phyloP scores from a whole-genome alignment of 768 basidiomycete genomes.

The Termitomyces sp. region DNA sequence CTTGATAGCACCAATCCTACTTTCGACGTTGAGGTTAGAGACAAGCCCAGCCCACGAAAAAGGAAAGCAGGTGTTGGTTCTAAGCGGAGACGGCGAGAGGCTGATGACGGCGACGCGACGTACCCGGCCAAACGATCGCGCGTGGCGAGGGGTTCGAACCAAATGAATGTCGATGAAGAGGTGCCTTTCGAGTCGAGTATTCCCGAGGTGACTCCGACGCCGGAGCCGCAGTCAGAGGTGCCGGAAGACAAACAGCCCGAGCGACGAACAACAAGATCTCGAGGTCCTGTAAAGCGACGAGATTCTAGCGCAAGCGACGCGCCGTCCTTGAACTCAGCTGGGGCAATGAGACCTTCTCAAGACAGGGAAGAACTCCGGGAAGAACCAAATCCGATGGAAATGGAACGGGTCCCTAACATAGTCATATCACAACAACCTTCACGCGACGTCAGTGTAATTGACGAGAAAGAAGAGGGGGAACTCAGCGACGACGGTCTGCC shows the following conservation, averaged over 20 bases:
- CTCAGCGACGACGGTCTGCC: constrained; percentile 26
- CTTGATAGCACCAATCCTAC: constrained; percentile 27
- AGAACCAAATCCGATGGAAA: constrained; percentile 2
- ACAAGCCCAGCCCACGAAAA: constrained; percentile 48
- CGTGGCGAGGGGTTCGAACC: constrained; percentile 38
- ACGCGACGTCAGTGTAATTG: constrained; percentile 17
- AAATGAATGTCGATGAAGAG: constrained; percentile 33
- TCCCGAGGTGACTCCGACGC: constrained; percentile 17
- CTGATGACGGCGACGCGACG: constrained; percentile 59
- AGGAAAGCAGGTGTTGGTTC: constrained; percentile 37
- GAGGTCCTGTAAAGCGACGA: constrained; percentile 33
- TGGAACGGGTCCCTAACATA: constrained; percentile 10
- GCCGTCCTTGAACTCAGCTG: constrained; percentile 25
- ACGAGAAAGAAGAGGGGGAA: constrained; percentile 36
- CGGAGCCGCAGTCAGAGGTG: constrained; percentile 27
- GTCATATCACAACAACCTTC: constrained; percentile 4
- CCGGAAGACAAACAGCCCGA: constrained; percentile 32
- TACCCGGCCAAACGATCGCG: constrained; percentile 70
- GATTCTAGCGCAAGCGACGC: constrained; percentile 52
- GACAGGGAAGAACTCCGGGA: constrained; percentile 3
- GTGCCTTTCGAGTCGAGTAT: constrained; percentile 26
- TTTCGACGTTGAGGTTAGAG: constrained; percentile 33
- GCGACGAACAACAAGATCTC: constrained; percentile 45
- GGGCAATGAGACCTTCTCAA: constrained; percentile 6
- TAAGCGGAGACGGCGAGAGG: constrained; percentile 56